Evolutionary conservation across 176 grass and related monocot genomes (phyloP).

Genomic region (Urochloa ruziziensis): DNA sequence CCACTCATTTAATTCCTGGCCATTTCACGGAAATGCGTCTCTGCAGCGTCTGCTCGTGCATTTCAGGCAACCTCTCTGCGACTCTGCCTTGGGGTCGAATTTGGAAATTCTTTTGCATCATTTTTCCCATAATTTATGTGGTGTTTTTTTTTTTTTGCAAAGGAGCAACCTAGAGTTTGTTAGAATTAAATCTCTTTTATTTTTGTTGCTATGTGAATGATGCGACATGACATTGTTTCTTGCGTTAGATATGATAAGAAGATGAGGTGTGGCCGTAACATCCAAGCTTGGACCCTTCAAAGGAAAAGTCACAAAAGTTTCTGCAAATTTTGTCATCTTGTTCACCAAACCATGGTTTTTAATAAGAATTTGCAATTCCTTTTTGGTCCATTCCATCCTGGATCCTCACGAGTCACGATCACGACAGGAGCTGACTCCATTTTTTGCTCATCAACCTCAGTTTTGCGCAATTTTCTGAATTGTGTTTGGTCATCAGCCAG

Average conservation of each 20-base stretch:
- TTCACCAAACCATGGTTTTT: neutral
- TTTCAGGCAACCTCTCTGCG: slow-evolving; percentile 1
- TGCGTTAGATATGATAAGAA: neutral
- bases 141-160: neutral
- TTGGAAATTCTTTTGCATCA: neutral
- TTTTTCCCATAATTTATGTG: neutral
- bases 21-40: neutral
- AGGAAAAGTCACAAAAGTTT: neutral
- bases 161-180: neutral
- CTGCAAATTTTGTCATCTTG: neutral
- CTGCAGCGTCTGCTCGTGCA: neutral
- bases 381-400: neutral
- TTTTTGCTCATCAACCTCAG: neutral
- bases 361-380: neutral
- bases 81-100: neutral
- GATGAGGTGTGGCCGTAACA: slow-evolving; percentile 31
- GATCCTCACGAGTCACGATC: neutral
- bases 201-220: neutral
- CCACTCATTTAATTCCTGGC: slow-evolving; percentile 11
- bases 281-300: neutral
- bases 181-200: neutral
- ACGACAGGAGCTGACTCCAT: neutral
- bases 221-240: neutral
- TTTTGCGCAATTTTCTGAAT: too few species aligned
- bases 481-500: neutral